phyloP scores from a whole-genome alignment of 805 yeast species.

The Nakazawaea wyomingensis region DNA sequence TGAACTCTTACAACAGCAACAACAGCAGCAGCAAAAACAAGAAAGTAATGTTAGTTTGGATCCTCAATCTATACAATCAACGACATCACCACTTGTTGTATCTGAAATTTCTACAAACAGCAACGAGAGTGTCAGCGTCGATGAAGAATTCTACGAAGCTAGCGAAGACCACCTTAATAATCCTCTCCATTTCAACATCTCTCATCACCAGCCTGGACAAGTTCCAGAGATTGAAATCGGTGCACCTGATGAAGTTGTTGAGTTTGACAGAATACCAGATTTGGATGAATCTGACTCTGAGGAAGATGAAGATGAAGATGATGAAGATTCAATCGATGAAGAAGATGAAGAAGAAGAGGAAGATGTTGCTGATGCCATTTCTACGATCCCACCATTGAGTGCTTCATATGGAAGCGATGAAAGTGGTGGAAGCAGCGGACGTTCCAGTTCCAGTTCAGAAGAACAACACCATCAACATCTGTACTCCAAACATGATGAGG shows the following conservation, averaged over 20 bases:
- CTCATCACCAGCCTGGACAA: too few species aligned
- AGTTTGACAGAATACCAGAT: conserved; percentile 19
- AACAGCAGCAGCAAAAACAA: too few species aligned
- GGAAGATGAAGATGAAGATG: conserved; percentile 17
- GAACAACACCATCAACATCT: not conserved
- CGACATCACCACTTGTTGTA: not conserved
- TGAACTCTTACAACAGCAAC: too few species aligned
- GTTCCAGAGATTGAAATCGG: too few species aligned
- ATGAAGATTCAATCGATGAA: conserved; percentile 30
- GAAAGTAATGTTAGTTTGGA: not conserved
- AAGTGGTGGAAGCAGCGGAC: not conserved
- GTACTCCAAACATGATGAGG: not conserved
- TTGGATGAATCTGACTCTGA: conserved; percentile 21
- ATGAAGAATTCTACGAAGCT: not conserved
- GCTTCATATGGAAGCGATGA: not conserved
- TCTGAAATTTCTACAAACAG: too few species aligned
- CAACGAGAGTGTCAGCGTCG: too few species aligned
- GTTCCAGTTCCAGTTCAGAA: not conserved
- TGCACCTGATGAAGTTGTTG: not conserved
- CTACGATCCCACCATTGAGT: conserved; percentile 1
- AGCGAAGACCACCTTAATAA: not conserved
- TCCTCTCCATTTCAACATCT: too few species aligned
- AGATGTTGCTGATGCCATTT: conserved; percentile 11
- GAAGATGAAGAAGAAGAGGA: conserved; percentile 26
- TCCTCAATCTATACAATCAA: not conserved